phyloP scores from a whole-genome alignment of 805 yeast genomes.

The Saccharomycopsis fibuligera region DNA sequence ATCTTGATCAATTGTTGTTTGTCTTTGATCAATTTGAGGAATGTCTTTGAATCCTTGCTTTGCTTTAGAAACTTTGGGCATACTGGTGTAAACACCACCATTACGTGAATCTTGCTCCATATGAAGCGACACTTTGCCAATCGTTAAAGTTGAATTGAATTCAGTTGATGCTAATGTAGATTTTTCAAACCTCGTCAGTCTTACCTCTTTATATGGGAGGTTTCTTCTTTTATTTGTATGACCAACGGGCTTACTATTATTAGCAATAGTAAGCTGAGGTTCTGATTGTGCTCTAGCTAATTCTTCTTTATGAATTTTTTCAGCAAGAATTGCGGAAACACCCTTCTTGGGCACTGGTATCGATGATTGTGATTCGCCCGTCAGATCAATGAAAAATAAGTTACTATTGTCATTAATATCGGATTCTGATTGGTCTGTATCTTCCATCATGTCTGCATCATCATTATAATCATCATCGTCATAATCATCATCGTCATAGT shows the following conservation, averaged over 20 bases:
- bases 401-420: no score
- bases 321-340: background rate
- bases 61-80: background rate
- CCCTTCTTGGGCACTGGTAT: conserved; percentile 30
- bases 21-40: no score
- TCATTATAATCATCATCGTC: no score
- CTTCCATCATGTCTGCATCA: no score
- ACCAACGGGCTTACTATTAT: background rate
- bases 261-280: background rate
- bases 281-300: background rate
- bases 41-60: background rate
- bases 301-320: background rate
- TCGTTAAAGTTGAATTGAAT: background rate
- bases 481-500: no score
- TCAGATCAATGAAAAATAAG: background rate
- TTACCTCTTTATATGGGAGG: no score
- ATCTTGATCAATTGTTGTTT: no score
- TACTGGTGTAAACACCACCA: background rate
- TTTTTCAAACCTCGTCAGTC: background rate
- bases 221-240: background rate
- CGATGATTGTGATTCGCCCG: conserved; percentile 28
- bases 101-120: background rate
- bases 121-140: background rate
- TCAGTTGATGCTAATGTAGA: background rate
- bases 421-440: no score